Evolutionary conservation across 176 grass and related monocot genomes (phyloP), one percentile per base, ranked within the genome.

Genomic region (Cenchrus purpureus): DNA sequence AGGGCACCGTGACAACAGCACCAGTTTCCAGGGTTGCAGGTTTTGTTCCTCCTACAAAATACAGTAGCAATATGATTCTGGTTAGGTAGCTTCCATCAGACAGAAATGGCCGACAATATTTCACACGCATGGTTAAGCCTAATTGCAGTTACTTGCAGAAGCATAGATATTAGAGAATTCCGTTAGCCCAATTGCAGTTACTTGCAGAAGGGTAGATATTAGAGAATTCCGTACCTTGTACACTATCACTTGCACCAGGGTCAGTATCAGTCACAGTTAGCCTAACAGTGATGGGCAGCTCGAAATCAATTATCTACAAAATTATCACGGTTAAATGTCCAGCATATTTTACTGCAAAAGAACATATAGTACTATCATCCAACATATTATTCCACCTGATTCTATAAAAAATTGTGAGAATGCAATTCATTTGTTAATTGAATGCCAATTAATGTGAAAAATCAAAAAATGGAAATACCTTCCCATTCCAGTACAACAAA

Each of bases 401-500:
- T 74, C 15, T 68, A 77, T 20, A 1, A 4, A 44, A 73, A 79
- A 61, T 5, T 74, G 6, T 91, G 44, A 6, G 44, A 45, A 70
- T 64, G 69, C 12, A 83, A 32, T 9, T 34, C 14, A 74, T 12
- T 72, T 73, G 13, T 61, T 16, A 25, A 62, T 68, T 11, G 55
- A 12, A 69, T 50, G 69, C n/a, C 49, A 67, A 12, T 62, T 16
- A 28, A 48, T 37, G 20, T 66, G 69, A n/a, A 45, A 5, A 75
- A 74, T 2, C 22, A 25, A 78, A 60, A 49, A 73, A 20, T 19
- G 5, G 60, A 70, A 76, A 76, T 98, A 98, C 97, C 89, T 86
- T 77, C 73, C 91, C 93, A 65, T 99, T 99, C 97, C 97, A 96
- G 90, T 89, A 99, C 51, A 99, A 51, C 82, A 99, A 62, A 86